Evolutionary conservation across 345 rosid genomes (phyloP), one percentile per base, ranked within the genome.

Genomic region (Linum trigynum): DNA sequence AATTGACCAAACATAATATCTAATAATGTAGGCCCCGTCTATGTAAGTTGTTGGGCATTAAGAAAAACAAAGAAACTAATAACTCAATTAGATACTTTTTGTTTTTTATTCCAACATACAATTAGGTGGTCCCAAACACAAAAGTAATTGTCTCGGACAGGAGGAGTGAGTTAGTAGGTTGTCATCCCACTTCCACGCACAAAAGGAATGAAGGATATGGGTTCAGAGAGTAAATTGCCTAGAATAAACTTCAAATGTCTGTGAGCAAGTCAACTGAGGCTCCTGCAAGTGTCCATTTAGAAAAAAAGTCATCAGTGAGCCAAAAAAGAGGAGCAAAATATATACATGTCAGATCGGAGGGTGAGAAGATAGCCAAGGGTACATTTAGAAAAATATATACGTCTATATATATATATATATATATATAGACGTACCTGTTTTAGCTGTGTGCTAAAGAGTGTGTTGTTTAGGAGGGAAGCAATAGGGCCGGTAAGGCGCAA

Each of bases 221-320:
- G 38, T 39, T 67, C 64, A 87, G 39, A 91, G 76, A 7, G 69
- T 43, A 64, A 89, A 74, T 65, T 77, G 75, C 51, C 80, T 84
- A 1, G 80, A 64, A 71, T 83, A 82, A 55, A 85, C 61, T 62
- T 89, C 84, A 38, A 91, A 85, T 63, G 56, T 66, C 61, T 76
- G 77, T 0, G 90, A 79, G 6, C 92, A 84, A 65, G 95, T 78
- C 62, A 89, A 72, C 32, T 79, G 86, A 66, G 96, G 92, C 76
- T 73, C 84, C 96, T 86, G 92, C 80, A 81, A 60, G 36, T 42
- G 10, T n/a, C 10, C 8, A 32, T n/a, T 57, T 7, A 57, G 11
- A 57, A n/a, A 57, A 10, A 3, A 57, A 57, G 8, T 57, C 16
- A 23, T 57, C 17, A 11, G 17, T 17, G 3, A 0, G 8, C 17